Evolutionary conservation across 1,284 basidiomycete species (phyloP).

Genomic region (Xerocomus amazonicus): DNA sequence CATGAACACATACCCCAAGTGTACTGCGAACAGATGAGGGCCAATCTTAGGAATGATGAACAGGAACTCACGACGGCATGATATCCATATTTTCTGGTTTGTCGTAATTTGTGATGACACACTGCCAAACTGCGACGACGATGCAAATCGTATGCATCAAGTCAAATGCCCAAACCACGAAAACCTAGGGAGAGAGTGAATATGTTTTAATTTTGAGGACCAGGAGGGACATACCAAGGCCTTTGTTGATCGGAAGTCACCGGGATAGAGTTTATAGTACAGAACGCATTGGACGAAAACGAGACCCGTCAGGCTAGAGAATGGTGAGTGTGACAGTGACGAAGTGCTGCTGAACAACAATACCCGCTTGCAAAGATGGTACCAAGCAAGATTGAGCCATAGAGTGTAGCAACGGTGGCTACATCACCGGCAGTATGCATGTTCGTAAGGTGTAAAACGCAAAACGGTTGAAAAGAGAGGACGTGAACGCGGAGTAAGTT

Average conservation of each 20-base stretch:
- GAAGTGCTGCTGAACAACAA: not conserved
- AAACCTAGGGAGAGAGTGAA: slow-evolving; percentile 22
- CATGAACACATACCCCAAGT: slow-evolving; percentile 22
- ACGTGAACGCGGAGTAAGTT: slow-evolving; percentile 26
- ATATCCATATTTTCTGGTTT: slow-evolving; percentile 26
- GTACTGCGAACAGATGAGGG: slow-evolving; percentile 15
- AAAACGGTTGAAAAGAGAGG: slow-evolving; percentile 21
- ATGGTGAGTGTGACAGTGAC: slow-evolving; percentile 8
- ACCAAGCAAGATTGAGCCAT: slow-evolving; percentile 30
- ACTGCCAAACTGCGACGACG: slow-evolving; percentile 28
- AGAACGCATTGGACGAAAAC: slow-evolving; percentile 43
- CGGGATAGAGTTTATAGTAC: slow-evolving; percentile 44
- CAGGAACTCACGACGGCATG: slow-evolving; percentile 27
- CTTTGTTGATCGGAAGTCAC: slow-evolving; percentile 36
- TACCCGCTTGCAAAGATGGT: slow-evolving; percentile 31
- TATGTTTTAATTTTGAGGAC: slow-evolving; percentile 9
- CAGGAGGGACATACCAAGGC: slow-evolving; percentile 33
- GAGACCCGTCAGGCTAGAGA: slow-evolving; percentile 42
- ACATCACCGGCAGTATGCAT: slow-evolving; percentile 33
- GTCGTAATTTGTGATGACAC: slow-evolving; percentile 26
- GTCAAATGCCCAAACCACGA: slow-evolving; percentile 29
- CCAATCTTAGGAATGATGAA: rapidly evolving
- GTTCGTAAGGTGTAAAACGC: not conserved
- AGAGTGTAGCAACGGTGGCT: slow-evolving; percentile 29
- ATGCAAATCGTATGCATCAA: slow-evolving; percentile 32